Percentiles rank a stretch among this genome's conserved stretches.
These are phyloP conservation scores for Cajanus cajan DNA, from an alignment of 306 rosid genomes.

Conservation along the genomic window DNA sequence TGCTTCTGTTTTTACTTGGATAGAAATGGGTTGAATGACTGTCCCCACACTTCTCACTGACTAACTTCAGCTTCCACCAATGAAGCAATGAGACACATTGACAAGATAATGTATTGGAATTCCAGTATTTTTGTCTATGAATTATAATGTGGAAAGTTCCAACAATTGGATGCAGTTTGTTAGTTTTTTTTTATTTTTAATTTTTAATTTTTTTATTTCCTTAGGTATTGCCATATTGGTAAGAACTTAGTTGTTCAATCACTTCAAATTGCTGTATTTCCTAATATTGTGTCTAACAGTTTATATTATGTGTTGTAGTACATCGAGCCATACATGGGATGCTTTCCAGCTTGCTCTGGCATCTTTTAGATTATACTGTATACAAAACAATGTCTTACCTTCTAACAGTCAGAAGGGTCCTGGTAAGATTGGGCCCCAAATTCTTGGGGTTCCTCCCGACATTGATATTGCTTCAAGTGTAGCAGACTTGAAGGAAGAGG, in stretches of 20 bases:
- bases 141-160: neutral
- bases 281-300: constrained; percentile 17
- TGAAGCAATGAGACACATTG: constrained; percentile 8
- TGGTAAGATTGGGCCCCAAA: constrained; percentile 60
- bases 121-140: constrained; percentile 5
- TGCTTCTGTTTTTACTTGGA: neutral
- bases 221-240: constrained; percentile 4
- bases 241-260: constrained; percentile 21
- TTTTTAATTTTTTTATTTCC: neutral
- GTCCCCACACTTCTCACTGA: neutral
- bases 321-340: constrained; percentile 94
- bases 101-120: neutral
- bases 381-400: constrained; percentile 45
- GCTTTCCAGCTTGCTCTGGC: constrained; percentile 94
- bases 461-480: constrained; percentile 59
- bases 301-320: constrained; percentile 54
- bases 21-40: neutral
- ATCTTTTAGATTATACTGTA: constrained; percentile 75
- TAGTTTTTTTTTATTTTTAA: neutral
- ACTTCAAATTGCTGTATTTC: neutral
- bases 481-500: constrained; percentile 62
- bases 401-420: constrained; percentile 42
- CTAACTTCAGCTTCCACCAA: neutral
- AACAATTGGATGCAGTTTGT: neutral
- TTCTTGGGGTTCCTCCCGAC: constrained; percentile 68